Evolutionary conservation across 306 rosid genomes (phyloP), one percentile per base, ranked within the genome.

Genomic region (Potentilla sterilis): DNA sequence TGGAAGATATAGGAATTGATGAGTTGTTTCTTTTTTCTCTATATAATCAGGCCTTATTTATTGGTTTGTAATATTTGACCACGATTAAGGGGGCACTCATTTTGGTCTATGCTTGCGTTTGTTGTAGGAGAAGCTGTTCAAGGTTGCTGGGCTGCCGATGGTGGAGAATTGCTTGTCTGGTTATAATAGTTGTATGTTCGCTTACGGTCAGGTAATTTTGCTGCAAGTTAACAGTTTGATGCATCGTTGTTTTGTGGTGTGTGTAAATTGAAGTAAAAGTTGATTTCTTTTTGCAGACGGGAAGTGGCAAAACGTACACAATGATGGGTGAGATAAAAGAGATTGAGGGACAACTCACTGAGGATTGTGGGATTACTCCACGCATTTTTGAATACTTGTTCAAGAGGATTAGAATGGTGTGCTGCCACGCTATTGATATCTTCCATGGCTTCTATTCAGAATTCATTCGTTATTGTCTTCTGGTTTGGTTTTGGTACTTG

Each of bases 111-210:
- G 11, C 18, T 38, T 80, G 78, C 74, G 41, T 77, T 55, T 84
- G 75, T 57, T 86, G 78, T 78, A 94, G 98, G 95, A 89, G 83
- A 90, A 81, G 79, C 81, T 92, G 76, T 95, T 95, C 82, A 85
- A 80, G 78, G 97, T 89, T 82, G 92, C 95, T 38, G 98, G 97
- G 77, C 86, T 88, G 81, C 96, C 97, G 49, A 90, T 95, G 96
- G 97, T 95, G 74, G 96, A 95, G 90, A 95, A 95, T 84, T 95
- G 98, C 75, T 80, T 92, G 93, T 92, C 95, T 62, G 98, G 98
- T 78, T 95, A 95, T 83, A 95, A 95, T 73, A 90, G 96, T 82
- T 95, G 98, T 52, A 92, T 95, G 90, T 95, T 95, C 75, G 98
- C 98, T 59, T 92, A 91, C 24, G 98, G 98, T 77, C 98, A 95